Evolutionary conservation across 192 early-diverging fungal genomes (phyloP), one percentile per base, ranked within the genome.

Genomic region (Phlyctochytrium bullatum): DNA sequence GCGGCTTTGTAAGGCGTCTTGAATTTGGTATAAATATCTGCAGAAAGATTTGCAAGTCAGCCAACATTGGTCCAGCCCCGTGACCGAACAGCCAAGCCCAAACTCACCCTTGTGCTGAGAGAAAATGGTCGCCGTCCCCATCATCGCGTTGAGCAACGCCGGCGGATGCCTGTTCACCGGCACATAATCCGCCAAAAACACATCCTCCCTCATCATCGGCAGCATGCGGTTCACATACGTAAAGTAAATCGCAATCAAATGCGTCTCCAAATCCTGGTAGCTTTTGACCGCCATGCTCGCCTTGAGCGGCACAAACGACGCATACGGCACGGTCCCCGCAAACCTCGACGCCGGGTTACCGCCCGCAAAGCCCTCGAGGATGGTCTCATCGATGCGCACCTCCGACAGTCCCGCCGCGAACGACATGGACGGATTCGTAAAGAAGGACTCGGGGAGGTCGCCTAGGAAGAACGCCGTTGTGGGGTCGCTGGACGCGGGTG

Each of bases 191-290:
- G 12, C 28, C 10, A 62, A 25, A 32, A 62, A 62, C 61, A 23
- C 16, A 23, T 62, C 61, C 36, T 33, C 33, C 33, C 36, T 40
- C 10, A 62, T 17, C 28, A 62, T 17, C 12, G 61, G 61, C 6
- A 62, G 3, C 20, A 28, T 25, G 61, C 4, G n/a, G 36, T 34
- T 33, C 31, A 62, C 28, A 28, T 35, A 35, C 12, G 61, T 40
- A 25, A 62, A 62, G 61, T 40, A 62, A 17, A 62, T 28, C 31
- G 61, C 61, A 6, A 62, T 62, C 17, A 62, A 32, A 25, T 62
- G 61, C 16, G 61, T 40, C 25, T 17, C 32, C 33, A 62, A 28
- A 47, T 57, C 54, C 54, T 6, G 20, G 20, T 14, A 47, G 40
- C 20, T 47, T 47, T 47, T 20, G 40, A 47, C 40, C 6, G 40